Evolutionary conservation across 2,329 filamentous ascomycete genomes (phyloP), one percentile per base, ranked within the genome.

Genomic region (Beauveria sp.): DNA sequence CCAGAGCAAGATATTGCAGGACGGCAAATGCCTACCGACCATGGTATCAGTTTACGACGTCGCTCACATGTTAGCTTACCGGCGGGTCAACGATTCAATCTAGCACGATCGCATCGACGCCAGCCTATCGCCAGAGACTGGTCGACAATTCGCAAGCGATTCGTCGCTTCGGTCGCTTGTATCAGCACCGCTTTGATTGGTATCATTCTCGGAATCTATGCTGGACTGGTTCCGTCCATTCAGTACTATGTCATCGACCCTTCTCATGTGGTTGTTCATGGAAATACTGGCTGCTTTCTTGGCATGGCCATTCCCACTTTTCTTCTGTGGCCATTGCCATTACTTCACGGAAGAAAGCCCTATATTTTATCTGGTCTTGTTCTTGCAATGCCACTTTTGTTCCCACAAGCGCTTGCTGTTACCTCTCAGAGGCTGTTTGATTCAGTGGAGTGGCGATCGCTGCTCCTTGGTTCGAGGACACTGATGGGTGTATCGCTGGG

Each of bases 171-270:
- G 3, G 83, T 91, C 62, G 85, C 88, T 10, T 93, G 90, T 69
- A 75, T 88, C 65, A 91, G 89, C 66, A 91, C 89, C 6, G 85
- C 86, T 16, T 76, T 91, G 59, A 79, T 92, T 51, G 89, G 89
- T 0, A 75, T 89, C 28, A 77, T 91, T 24, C 77, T 90, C 62
- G 89, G 90, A 1, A 88, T 92, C 24, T 93, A 92, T 70, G 86
- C 88, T 60, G 90, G 89, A 3, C 81, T 91, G 66, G 88, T 91
- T 1, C 88, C 89, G n/a, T 84, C 86, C 3, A 90, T 93, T 28
- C 89, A 92, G 69, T 91, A 91, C 70, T 86, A 86, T 67, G 83
- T 93, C 65, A 85, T 85, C 26, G 88, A 92, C 67, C 79, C 86
- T 63, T 75, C 83, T 50, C 88, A 91, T 67, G 79, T 83, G 63